Conservation (phyloP, 169 alveolate species). For the Plasmodium sp. region DNA sequence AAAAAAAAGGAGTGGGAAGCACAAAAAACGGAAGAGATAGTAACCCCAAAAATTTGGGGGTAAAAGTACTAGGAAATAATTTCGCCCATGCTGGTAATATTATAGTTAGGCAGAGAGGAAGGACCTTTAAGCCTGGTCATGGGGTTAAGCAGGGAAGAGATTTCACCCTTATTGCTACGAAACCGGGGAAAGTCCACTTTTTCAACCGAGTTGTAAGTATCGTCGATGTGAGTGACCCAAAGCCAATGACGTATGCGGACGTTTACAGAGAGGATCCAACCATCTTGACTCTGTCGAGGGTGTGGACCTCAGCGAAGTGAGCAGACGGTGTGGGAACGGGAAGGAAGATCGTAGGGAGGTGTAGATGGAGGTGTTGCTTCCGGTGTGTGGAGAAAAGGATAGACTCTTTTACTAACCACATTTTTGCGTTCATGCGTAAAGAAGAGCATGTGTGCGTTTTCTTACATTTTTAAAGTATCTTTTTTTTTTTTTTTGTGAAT, state of each 20-base stretch:
- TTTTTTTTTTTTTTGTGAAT: constrained; percentile 1
- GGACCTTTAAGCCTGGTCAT: constrained; percentile 89
- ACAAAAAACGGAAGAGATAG: constrained; percentile 91
- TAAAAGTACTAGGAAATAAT: constrained; percentile 85
- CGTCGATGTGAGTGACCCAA: constrained; percentile 76
- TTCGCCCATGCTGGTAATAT: constrained; percentile 89
- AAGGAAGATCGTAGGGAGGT: background rate
- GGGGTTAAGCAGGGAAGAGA: constrained; percentile 86
- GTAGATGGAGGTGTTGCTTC: background rate
- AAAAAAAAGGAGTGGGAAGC: constrained; percentile 90
- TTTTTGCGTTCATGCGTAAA: background rate
- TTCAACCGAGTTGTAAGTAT: constrained; percentile 80
- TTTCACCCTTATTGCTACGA: constrained; percentile 80
- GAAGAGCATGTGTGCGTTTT: background rate
- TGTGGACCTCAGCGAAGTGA: constrained; percentile 78
- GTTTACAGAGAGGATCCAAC: constrained; percentile 79
- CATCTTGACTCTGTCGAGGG: constrained; percentile 76
- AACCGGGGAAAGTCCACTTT: constrained; percentile 80
- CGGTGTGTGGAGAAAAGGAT: background rate
- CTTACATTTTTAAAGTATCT: background rate
- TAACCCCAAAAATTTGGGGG: constrained; percentile 88
- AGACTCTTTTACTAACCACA: background rate
- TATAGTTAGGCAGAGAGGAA: constrained; percentile 90
- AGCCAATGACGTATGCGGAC: constrained; percentile 74
- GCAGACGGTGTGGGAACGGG: background rate